Percentiles rank a stretch among this genome's conserved stretches.
phyloP scores from a whole-genome alignment of 441 rosid species.

The Pelargonium myrrhifolium region DNA sequence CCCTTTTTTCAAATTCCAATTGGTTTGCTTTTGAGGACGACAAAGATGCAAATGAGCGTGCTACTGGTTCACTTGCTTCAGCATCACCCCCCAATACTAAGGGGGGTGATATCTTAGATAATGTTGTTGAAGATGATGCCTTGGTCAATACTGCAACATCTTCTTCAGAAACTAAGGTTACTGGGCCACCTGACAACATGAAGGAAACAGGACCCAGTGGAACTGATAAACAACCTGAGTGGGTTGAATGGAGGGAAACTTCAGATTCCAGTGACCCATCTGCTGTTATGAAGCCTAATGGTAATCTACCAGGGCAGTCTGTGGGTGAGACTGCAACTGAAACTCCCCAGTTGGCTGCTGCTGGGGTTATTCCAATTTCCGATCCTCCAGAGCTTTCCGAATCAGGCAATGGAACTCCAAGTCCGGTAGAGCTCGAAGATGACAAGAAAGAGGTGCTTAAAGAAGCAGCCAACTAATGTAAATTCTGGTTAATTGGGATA shows the following conservation, averaged over 20 bases:
- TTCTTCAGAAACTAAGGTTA: conserved; percentile 27
- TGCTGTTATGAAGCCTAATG: conserved; percentile 30
- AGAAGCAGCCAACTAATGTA: conserved; percentile 28
- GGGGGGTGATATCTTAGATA: conserved; percentile 22
- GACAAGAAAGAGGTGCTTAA: conserved; percentile 20
- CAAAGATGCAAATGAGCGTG: conserved; percentile 44
- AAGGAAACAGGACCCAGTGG: conserved; percentile 33
- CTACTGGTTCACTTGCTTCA: conserved; percentile 47
- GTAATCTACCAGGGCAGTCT: conserved; percentile 35
- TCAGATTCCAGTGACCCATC: conserved; percentile 42
- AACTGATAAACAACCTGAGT: conserved; percentile 49
- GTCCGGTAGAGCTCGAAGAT: conserved; percentile 17
- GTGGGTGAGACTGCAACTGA: conserved; percentile 22
- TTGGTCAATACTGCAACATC: conserved; percentile 47
- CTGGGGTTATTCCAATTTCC: conserved; percentile 10
- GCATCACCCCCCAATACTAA: conserved; percentile 55
- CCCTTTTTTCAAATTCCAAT: conserved; percentile 79
- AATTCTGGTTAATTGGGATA: conserved; percentile 23
- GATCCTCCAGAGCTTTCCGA: conserved; percentile 16
- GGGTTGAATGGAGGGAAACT: conserved; percentile 93
- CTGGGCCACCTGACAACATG: conserved; percentile 27
- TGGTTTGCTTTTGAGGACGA: conserved; percentile 91
- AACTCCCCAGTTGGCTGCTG: conserved; percentile 23
- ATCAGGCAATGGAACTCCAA: conserved; percentile 10
- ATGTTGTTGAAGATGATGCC: conserved; percentile 32